Base-by-base conservation (phyloP, 768 basidiomycete genomes). In the Tricholoma matsutake region DNA sequence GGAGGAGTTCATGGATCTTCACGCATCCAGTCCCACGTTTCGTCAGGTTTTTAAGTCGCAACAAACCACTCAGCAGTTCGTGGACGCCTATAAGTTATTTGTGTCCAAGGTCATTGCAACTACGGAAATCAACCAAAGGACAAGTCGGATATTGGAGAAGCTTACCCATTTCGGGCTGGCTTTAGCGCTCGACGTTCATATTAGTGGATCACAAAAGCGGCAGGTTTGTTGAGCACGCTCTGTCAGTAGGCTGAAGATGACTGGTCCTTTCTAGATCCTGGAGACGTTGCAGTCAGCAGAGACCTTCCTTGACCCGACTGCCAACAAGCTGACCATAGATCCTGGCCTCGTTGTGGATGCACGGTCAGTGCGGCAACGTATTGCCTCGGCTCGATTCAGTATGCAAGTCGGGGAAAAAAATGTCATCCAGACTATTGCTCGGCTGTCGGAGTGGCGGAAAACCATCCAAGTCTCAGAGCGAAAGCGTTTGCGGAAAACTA, bases 11-110 rank as follows among this genome's bases (percentile, higher is more conserved):
- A 85, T 92, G 63, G 79, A 83, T 32, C 75, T 92, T 32, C 90
- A 94, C 63, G 78, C 83, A 1, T 81, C 85, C 0, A 85, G 82
- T 62, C 68, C 81, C 0, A 83, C 84, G 0, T 93, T 94, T 73
- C 84, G 89, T 11, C 82, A 87, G 58, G 70, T 88, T 1, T 93
- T 94, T 74, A 85, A 80, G 64, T 91, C 88, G 0, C 87, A 89
- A 58, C 86, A 83, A 58, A 83, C 83, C 9, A 88, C 87, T 0
- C 84, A 86, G 58, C 62, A 85, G 8, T 90, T 91, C 63, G 77
- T 92, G 7, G 83, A 86, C 25, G 83, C 84, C 20, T 87, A 86
- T 69, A 82, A 81, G 64, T 66, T 75, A 2, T 89, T 88, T 68
- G 79, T 85, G 0, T 64, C 73, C 8, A 77, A 76, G 51, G 67